Evolutionary conservation across 2,329 filamentous ascomycete species (phyloP), one percentile per base, ranked within the genome.

Genomic region (Aspergillus sp.): DNA sequence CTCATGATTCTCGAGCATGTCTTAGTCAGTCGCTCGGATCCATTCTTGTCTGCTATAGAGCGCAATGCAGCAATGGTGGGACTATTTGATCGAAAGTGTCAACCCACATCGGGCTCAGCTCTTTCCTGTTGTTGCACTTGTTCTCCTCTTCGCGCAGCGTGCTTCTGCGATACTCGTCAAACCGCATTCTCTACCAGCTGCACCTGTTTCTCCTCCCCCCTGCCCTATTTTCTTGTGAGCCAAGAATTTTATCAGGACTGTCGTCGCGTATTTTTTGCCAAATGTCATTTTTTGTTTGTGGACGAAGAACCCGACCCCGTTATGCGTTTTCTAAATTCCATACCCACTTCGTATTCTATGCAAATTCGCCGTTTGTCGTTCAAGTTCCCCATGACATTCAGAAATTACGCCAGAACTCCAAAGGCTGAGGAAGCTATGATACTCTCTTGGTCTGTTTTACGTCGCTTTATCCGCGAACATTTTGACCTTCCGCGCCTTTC

Each of bases 391-490:
- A n/a, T 46, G 9, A 14, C 25, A 31, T 57, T 52, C 49, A 62
- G 66, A 33, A 9, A 14, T 25, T 47, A 31, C 35, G 39, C 17
- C 51, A 59, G 21, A 52, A 50, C 27, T 33, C 43, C 5, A 15
- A 51, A 51, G 8, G 21, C 41, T 5, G 58, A 65, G 37, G 60
- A 64, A 2, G 37, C 52, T 11, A 37, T 56, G 4, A 6, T 66
- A 17, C 47, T 63, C 2, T 63, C 60, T 27, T 69, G 67, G 67
- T 55, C 60, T 9, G 63, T 67, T 23, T 25, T 69, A n/a, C 61
- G 64, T 12, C 67, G 67, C n/a, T 69, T 69, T 43, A 67, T 69
- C 41, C 66, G 64, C 14, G 66, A 69, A 41, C 66, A 69, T 49
- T 68, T 69, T 52, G 52, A 63, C 11, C 40, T 69, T 15, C 15